Evolutionary conservation across 2,329 filamentous ascomycete species (phyloP), one percentile per base, ranked within the genome.

Genomic region (Aquanectria penicillioides): DNA sequence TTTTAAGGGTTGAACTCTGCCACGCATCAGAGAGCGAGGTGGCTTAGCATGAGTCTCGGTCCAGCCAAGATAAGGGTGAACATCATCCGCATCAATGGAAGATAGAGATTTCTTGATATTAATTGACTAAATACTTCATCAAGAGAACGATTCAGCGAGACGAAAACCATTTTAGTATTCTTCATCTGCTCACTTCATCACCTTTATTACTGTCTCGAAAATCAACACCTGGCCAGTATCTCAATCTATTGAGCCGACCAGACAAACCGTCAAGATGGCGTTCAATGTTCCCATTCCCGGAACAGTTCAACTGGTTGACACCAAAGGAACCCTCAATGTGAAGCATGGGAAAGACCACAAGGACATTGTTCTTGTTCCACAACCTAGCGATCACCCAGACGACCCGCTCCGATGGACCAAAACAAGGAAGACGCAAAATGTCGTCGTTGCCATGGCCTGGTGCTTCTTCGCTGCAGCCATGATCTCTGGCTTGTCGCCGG

Each of bases 391-490:
- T 23, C 47, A 69, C 28, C 66, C 67, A 5, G 61, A 69, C 23
- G 67, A 69, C 26, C 67, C 67, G 25, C 43, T 69, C 2, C 60
- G 63, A 15, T 69, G 66, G 67, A 64, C 23, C 13, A 29, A 44
- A 3, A 43, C 55, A 1, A 64, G 68, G 17, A 70, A 70, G 46
- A 53, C 49, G 5, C 49, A 56, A 26, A 69, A 69, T 28, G 61
- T 69, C 13, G 49, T 63, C 1, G 66, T 60, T 12, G 67, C 57
- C 2, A 70, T 70, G 67, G 43, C 57, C 1, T 70, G 68, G 68
- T 69, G 67, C 44, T 70, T 69, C 43, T 64, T 69, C 17, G 62
- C 48, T 2, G 65, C 66, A 4, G 67, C 66, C 28, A 62, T 70
- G 26, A 61, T 70, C 33, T 69, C 65, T 0, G 65, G 66, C 5